phyloP scores from a whole-genome alignment of 108 stramenopile genomes.

The Asterionellopsis glacialis region DNA sequence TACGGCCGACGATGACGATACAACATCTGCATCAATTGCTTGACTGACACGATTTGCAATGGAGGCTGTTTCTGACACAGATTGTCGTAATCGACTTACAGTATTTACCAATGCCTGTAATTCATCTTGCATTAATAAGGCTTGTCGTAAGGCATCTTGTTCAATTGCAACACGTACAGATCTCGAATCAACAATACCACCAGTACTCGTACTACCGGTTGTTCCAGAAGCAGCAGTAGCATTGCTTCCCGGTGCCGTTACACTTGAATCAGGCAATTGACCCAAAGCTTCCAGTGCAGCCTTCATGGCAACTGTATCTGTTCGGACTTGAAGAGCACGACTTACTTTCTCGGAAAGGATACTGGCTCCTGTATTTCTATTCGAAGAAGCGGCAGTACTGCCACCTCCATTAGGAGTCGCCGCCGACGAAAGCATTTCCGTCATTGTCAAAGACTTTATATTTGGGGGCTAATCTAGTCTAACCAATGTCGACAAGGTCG shows the following conservation, averaged over 20 bases:
- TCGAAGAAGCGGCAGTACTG: too few species aligned
- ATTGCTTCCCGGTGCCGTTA: not conserved
- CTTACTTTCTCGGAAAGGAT: conserved; percentile 73
- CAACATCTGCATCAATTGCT: conserved; percentile 34
- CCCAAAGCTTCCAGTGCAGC: conserved; percentile 81
- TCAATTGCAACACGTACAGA: conserved; percentile 81
- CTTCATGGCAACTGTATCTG: conserved; percentile 84
- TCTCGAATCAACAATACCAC: conserved; percentile 52
- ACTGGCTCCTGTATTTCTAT: not conserved
- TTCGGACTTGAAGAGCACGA: conserved; percentile 73
- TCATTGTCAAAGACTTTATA: too few species aligned
- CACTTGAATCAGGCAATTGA: conserved; percentile 28
- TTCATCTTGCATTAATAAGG: conserved; percentile 62
- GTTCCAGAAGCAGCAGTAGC: not conserved
- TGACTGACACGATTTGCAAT: conserved; percentile 53
- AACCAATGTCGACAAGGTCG: too few species aligned
- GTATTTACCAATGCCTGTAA: conserved; percentile 43
- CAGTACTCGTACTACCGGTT: conserved; percentile 23
- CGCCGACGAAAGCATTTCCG: too few species aligned
- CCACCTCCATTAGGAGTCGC: too few species aligned
- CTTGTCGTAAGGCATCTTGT: conserved; percentile 74
- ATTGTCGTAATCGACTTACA: conserved; percentile 38
- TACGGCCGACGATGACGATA: not conserved
- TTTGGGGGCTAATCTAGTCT: too few species aligned
- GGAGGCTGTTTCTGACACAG: conserved; percentile 46